Conservation (phyloP, 202 grass and related monocot genomes). For the Eragrostis tef region DNA sequence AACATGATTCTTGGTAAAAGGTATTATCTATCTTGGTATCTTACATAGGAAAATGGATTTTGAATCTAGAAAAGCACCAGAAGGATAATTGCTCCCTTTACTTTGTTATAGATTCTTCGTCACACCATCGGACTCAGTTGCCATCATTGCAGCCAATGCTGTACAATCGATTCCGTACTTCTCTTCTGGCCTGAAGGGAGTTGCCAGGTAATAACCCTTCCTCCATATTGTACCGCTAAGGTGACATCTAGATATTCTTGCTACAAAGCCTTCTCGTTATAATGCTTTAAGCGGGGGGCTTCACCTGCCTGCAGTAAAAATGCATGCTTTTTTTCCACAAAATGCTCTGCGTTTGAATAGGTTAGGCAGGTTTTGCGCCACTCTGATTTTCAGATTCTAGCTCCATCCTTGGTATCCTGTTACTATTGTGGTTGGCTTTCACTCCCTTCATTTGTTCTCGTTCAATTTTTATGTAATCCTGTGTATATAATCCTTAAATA, state of each 20-base stretch:
- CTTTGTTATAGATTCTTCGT: constrained; percentile 85
- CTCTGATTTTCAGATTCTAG: background rate
- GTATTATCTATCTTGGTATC: constrained; percentile 42
- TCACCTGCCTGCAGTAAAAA: constrained; percentile 17
- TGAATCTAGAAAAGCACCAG: constrained; percentile 9
- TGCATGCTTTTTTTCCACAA: background rate
- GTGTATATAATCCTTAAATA: background rate
- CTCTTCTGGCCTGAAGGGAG: constrained; percentile 91
- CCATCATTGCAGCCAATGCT: constrained; percentile 96
- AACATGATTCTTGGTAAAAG: constrained; percentile 98
- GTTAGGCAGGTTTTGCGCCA: background rate
- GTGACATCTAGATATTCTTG: constrained; percentile 17
- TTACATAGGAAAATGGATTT: background rate
- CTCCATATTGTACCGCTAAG: constrained; percentile 33
- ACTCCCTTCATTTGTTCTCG: background rate
- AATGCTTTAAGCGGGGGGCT: constrained; percentile 6
- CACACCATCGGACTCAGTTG: constrained; percentile 94
- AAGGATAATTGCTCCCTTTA: constrained; percentile 9
- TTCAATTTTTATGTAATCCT: background rate
- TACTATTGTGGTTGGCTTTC: background rate
- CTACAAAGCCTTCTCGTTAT: background rate
- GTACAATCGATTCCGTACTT: constrained; percentile 96
- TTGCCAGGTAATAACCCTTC: constrained; percentile 72
- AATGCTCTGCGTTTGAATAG: constrained; percentile 4
- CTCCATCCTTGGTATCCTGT: background rate